Evolutionary conservation across 805 yeast genomes (phyloP).

Genomic region (Candida coleopterorum): DNA sequence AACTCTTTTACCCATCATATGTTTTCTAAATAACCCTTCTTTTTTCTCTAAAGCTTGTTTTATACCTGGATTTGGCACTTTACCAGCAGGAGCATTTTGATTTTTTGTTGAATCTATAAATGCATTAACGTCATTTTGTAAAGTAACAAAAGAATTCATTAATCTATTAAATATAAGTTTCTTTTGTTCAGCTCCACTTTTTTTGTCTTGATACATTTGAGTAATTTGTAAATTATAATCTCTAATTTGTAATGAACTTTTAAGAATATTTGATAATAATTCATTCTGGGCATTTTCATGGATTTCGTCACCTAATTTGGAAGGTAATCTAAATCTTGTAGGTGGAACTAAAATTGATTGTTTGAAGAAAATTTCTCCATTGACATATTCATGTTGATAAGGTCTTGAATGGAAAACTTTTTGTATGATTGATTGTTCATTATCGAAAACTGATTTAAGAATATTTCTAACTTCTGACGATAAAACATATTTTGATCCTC

Average conservation of each 20-base stretch:
- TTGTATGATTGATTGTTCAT: slow-evolving; percentile 64
- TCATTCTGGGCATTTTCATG: slow-evolving; percentile 95
- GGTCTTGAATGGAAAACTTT: slow-evolving; percentile 84
- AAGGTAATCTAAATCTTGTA: slow-evolving; percentile 94
- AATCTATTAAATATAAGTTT: slow-evolving; percentile 77
- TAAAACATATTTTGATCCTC: slow-evolving; percentile 75
- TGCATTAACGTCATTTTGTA: slow-evolving; percentile 93
- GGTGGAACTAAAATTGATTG: slow-evolving; percentile 92
- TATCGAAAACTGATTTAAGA: slow-evolving; percentile 66
- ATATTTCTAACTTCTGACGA: slow-evolving; percentile 84
- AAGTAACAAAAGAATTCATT: slow-evolving; percentile 92
- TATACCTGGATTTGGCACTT: slow-evolving; percentile 86
- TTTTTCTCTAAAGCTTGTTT: slow-evolving; percentile 97
- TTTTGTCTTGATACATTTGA: slow-evolving; percentile 41
- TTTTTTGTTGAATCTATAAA: slow-evolving; percentile 89
- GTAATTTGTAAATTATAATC: slow-evolving; percentile 85
- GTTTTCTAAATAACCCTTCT: slow-evolving; percentile 96
- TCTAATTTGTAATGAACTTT: slow-evolving; percentile 75
- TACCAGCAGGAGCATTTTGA: slow-evolving; percentile 64
- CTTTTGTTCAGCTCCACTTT: slow-evolving; percentile 58
- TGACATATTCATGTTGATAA: slow-evolving; percentile 38
- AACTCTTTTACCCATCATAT: slow-evolving; percentile 99
- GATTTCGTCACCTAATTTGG: slow-evolving; percentile 91
- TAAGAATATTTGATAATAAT: slow-evolving; percentile 71
- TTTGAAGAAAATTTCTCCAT: slow-evolving; percentile 84